Evolutionary conservation across 495 filamentous ascomycete genomes (phyloP).

Genomic region (Massariosphaeria phaeospora): DNA sequence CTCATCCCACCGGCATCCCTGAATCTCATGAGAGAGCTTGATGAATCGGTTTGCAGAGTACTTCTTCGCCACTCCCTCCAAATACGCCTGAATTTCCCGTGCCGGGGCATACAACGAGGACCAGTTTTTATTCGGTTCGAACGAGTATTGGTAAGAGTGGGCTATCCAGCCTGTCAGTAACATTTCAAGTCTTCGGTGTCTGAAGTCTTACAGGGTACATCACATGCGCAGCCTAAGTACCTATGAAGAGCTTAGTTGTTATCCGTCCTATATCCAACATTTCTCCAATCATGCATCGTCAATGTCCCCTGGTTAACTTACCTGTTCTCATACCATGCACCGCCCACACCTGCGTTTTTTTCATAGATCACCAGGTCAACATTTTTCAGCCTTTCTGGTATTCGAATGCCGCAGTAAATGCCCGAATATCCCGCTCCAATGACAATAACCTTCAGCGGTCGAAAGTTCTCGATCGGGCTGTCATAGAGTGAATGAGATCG

Average conservation of each 20-base stretch:
- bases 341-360: slow-evolving; percentile 69
- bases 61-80: slow-evolving; percentile 34
- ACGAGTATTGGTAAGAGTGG: slow-evolving; percentile 37
- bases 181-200: not conserved
- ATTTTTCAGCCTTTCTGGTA: slow-evolving; percentile 54
- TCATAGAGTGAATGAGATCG: slow-evolving; percentile 30
- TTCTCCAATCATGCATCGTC: not conserved
- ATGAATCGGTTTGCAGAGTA: slow-evolving; percentile 40
- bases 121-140: slow-evolving; percentile 40
- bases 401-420: slow-evolving; percentile 55
- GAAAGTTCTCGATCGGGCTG: slow-evolving; percentile 51
- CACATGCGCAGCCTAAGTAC: slow-evolving; percentile 60
- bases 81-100: slow-evolving; percentile 38
- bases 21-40: slow-evolving; percentile 34
- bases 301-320: not conserved
- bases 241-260: slow-evolving; percentile 4
- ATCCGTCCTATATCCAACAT: not conserved
- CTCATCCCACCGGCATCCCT: slow-evolving; percentile 32
- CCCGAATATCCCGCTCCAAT: slow-evolving; percentile 66
- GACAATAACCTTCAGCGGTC: slow-evolving; percentile 54
- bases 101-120: slow-evolving; percentile 37
- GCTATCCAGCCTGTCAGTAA: slow-evolving; percentile 1
- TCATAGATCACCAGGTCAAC: slow-evolving; percentile 67
- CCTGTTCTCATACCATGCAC: slow-evolving; percentile 68
- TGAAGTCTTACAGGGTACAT: slow-evolving; percentile 34